A percentile compares a stretch with the other conserved stretches of the same genome.
Conservation (phyloP, 148 eudicot species). For the Cornus controversa region DNA sequence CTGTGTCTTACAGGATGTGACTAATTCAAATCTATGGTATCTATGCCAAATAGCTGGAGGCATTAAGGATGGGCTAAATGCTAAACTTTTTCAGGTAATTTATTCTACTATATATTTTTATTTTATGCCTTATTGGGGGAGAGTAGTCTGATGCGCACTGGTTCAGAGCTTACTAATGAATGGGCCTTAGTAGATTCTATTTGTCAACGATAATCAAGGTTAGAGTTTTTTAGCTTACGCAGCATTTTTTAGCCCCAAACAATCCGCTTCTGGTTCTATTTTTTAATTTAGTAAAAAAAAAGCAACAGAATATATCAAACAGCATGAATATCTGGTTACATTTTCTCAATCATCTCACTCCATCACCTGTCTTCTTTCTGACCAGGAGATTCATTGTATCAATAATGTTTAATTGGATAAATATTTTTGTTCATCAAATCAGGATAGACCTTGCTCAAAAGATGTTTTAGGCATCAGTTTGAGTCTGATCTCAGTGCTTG, state of each 20-base stretch:
- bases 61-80: constrained; percentile 55
- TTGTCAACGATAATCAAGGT: not conserved
- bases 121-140: not conserved
- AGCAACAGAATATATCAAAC: not conserved
- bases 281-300: no score
- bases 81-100: constrained; percentile 54
- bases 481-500: not conserved
- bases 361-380: not conserved
- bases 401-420: not conserved
- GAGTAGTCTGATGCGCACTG: not conserved
- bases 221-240: not conserved
- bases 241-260: no score
- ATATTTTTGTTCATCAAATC: not conserved
- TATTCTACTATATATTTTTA: not conserved
- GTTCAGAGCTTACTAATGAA: not conserved
- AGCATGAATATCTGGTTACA: no score
- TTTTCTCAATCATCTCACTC: not conserved
- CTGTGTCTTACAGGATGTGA: constrained; percentile 55
- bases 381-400: not conserved
- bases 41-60: constrained; percentile 80
- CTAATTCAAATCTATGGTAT: constrained; percentile 82
- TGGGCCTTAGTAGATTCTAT: not conserved
- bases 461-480: not conserved
- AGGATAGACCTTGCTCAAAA: not conserved
- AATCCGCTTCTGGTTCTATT: not conserved